Evolutionary conservation across 129 eudicot species (phyloP).

Genomic region (Calendula officinalis): DNA sequence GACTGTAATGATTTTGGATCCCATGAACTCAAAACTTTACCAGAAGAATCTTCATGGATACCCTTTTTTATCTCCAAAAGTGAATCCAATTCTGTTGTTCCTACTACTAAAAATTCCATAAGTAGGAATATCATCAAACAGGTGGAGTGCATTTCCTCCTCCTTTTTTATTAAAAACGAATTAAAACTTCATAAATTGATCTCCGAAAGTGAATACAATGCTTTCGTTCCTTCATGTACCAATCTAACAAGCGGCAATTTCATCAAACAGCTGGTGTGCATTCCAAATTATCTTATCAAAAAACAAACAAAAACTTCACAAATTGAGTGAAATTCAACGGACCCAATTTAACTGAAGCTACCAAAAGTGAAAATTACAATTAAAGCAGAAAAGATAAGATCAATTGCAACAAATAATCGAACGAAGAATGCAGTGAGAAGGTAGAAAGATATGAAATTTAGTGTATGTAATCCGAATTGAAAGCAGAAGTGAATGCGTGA

Average conservation of each 20-base stretch:
- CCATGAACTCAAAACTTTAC: constrained; percentile 61
- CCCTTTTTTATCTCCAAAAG: constrained; percentile 71
- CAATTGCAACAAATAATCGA: background rate
- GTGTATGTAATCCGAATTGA: background rate
- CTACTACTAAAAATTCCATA: constrained; percentile 37
- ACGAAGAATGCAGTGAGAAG: background rate
- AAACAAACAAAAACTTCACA: constrained; percentile 20
- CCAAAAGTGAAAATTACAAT: background rate
- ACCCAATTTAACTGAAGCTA: constrained; percentile 9
- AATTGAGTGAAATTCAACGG: background rate
- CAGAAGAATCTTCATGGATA: constrained; percentile 48
- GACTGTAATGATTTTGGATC: constrained; percentile 54
- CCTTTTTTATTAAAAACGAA: constrained; percentile 16
- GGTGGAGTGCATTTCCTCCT: constrained; percentile 46
- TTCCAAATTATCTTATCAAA: constrained; percentile 21
- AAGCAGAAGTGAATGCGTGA: constrained; percentile 12
- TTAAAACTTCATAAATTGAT: constrained; percentile 10
- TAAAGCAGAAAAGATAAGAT: background rate
- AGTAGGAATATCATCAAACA: constrained; percentile 45
- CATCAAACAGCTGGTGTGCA: constrained; percentile 52
- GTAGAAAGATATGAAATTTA: background rate
- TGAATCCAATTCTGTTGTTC: constrained; percentile 50
- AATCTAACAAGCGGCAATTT: constrained; percentile 35
- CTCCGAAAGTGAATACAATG: background rate
- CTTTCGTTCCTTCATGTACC: too few relatives aligned